Evolutionary conservation across 257 asterid species (phyloP), one percentile per base, ranked within the genome.

Genomic region (Cinchona pubescens): DNA sequence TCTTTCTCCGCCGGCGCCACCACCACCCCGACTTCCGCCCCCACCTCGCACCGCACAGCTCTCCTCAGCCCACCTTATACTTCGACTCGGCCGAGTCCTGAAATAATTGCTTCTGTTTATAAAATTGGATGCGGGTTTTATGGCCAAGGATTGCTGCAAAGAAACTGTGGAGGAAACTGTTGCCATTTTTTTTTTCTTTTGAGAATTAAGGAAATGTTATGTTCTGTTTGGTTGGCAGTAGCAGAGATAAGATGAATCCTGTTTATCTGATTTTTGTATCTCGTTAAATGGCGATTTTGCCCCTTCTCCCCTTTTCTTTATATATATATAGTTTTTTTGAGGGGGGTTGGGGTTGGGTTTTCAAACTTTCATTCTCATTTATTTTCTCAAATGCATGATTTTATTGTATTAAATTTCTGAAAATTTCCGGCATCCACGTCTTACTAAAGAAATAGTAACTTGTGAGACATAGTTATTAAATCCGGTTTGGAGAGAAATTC

Each of bases 11-110:
- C n/a, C n/a, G n/a, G n/a, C 67, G 70, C 89, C 71, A 86, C 80
- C 66, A 66, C 89, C 71, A 86, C 80, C 61, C 77, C 93, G 63
- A 71, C 88, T 53, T 75, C 86, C 48, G 87, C 72, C 68, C 87
- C 67, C 84, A 75, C 79, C 48, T 91, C 90, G 84, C 94, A 91
- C 84, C 92, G 88, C 29, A 80, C 83, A 19, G 38, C 43, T 35
- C 71, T 37, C 23, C 67, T 67, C 55, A 13, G 15, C 19, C 77
- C 58, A 15, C 80, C 37, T 6, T 21, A 27, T n/a, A 23, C 46
- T 73, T 32, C 78, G 70, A 58, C 37, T 7, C 63, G 25, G 37
- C 3, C n/a, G 67, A 56, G n/a, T 2, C 37, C 42, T 37, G 56
- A 58, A 38, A 21, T 56, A 40, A 21, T 23, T 37, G 37, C 19